Base-by-base conservation (phyloP, 352 stramenopile species). In the Phytophthora cactorum region DNA sequence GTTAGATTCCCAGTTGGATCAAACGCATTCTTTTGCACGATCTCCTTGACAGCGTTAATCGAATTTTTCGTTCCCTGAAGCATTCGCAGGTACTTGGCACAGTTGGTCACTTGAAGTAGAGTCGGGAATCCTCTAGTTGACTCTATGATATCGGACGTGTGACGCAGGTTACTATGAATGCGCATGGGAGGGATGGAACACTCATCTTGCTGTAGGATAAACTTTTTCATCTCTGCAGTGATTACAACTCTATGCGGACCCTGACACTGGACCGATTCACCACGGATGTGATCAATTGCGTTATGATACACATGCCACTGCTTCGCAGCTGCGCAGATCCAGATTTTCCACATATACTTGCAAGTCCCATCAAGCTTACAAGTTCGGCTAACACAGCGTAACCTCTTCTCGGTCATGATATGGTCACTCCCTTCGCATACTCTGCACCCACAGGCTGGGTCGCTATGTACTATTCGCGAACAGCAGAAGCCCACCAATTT, bases 321-420 rank as follows among this genome's bases (percentile, higher is more conserved):
- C 41, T 47, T 47, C 5, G 41, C n/a, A 2, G 41, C n/a, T 28
- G 1, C 54, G 9, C 43, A 61, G 7, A 4, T 52, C 41, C 28
- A 61, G 12, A 61, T 45, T 36, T 61, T 53, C 54, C 54, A 46
- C 14, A 5, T 31, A 22, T 45, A 41, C 28, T 36, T 36, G 29
- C 54, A 46, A 15, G 6, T 7, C 12, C 15, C 54, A 25, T 17
- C 1, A 7, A 39, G 0, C 14, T 60, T 44, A 46, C 41, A 53
- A 12, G 43, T 53, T n/a, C 5, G 14, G 4, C 43, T 61, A 2
- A 25, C 31, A 8, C 54, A 61, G 0, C 10, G 2, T 9, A 61
- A 45, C 8, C 54, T 41, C 7, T 32, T 31, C 29, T 61, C 54
- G 0, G 17, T 43, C 38, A 61, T 53, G 3, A 58, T 27, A 31